Evolutionary conservation across 768 basidiomycete species (phyloP).

Genomic region (Mycena amicta): DNA sequence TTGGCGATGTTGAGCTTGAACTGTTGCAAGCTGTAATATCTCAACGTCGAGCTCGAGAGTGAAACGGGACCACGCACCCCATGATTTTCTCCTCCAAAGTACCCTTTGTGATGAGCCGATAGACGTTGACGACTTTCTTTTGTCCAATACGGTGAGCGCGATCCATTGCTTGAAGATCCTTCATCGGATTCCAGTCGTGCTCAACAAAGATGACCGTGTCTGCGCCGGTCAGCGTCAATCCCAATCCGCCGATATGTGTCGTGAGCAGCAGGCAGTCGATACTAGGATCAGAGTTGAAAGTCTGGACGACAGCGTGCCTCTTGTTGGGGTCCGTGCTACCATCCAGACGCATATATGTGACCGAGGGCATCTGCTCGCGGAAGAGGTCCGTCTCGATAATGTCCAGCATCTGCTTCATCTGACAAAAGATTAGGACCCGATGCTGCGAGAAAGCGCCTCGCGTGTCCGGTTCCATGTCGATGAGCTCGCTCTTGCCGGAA

Average conservation of each 20-base stretch:
- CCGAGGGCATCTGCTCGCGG: slow-evolving; percentile 88
- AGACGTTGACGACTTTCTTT: slow-evolving; percentile 99
- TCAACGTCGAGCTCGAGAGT: slow-evolving; percentile 12
- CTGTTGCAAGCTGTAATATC: slow-evolving; percentile 75
- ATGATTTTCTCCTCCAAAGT: slow-evolving; percentile 99
- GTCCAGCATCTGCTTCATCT: slow-evolving; percentile 99
- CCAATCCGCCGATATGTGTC: slow-evolving; percentile 95
- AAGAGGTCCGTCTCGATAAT: slow-evolving; percentile 95
- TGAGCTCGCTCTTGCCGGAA: slow-evolving; percentile 65
- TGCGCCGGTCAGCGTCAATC: slow-evolving; percentile 94
- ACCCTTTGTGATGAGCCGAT: slow-evolving; percentile 94
- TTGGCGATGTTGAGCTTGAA: slow-evolving; percentile 99
- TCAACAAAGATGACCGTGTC: slow-evolving; percentile 99
- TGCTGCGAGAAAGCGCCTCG: slow-evolving; percentile 83
- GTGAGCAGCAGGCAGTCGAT: slow-evolving; percentile 96
- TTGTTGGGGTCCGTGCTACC: slow-evolving; percentile 90
- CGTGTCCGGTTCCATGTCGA: slow-evolving; percentile 58
- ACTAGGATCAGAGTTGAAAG: slow-evolving; percentile 96
- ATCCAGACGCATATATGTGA: slow-evolving; percentile 98
- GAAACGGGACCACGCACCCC: slow-evolving; percentile 65
- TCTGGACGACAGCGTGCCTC: slow-evolving; percentile 96
- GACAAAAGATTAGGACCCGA: slow-evolving; percentile 98
- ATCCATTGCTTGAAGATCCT: slow-evolving; percentile 99
- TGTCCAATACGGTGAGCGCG: slow-evolving; percentile 97
- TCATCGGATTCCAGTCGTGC: slow-evolving; percentile 99